Evolutionary conservation across 129 eudicot genomes (phyloP).

Genomic region (Deinandra increscens): DNA sequence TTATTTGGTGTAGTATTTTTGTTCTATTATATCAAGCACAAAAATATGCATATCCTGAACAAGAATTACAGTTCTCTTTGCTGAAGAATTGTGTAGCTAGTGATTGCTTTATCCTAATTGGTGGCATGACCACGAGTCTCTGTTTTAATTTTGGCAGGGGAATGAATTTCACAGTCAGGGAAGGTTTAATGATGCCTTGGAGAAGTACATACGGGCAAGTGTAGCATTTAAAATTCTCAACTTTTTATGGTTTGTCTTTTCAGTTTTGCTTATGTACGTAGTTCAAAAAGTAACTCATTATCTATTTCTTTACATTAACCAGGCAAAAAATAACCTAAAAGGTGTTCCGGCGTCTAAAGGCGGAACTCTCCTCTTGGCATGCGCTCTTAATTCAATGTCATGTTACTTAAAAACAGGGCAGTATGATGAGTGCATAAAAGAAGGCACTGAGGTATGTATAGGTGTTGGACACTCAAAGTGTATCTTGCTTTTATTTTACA

Average conservation of each 20-base stretch:
- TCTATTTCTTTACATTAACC: conserved; percentile 7
- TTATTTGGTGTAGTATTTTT: not conserved
- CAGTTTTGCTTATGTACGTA: conserved; percentile 15
- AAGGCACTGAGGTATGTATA: conserved; percentile 84
- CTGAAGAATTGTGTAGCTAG: conserved; percentile 7
- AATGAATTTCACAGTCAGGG: conserved; percentile 92
- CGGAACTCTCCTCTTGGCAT: conserved; percentile 60
- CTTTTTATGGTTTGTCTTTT: not conserved
- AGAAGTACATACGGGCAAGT: conserved; percentile 87
- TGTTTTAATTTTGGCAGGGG: conserved; percentile 54
- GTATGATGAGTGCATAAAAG: conserved; percentile 79
- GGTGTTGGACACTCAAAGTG: not conserved
- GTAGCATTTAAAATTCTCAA: not conserved
- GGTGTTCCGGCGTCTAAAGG: conserved; percentile 72
- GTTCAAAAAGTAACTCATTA: not conserved
- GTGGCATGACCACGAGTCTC: conserved; percentile 20
- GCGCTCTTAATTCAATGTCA: conserved; percentile 94
- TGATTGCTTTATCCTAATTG: conserved; percentile 7
- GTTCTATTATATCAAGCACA: not conserved
- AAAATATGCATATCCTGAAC: conserved; percentile 8
- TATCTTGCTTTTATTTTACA: not conserved
- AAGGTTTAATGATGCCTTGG: conserved; percentile 58
- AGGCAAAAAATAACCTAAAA: conserved; percentile 92
- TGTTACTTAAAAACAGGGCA: conserved; percentile 87
- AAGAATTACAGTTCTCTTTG: not conserved